A percentile compares a stretch with the other conserved stretches of the same genome.
Evolutionary conservation across 2,329 filamentous ascomycete genomes (phyloP).

Genomic region (Fusarium robinianum): DNA sequence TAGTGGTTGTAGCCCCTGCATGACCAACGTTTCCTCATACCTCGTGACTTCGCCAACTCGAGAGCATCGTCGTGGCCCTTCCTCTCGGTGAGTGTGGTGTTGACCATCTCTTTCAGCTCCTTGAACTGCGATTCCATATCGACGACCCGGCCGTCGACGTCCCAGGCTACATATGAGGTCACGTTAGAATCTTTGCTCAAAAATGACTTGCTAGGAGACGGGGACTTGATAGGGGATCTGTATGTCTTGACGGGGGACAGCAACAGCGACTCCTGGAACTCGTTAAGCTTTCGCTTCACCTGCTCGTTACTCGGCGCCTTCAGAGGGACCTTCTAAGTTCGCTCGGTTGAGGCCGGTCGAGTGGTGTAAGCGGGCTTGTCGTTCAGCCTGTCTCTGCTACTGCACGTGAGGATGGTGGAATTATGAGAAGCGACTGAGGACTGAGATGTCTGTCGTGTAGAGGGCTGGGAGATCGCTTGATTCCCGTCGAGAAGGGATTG

Average conservation of each 20-base stretch:
- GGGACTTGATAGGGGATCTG: conserved; percentile 46
- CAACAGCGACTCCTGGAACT: conserved; percentile 41
- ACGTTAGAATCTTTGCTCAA: conserved; percentile 77
- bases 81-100: conserved; percentile 68
- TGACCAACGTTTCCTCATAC: conserved; percentile 55
- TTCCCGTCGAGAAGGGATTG: conserved; percentile 35
- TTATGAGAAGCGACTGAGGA: conserved; percentile 28
- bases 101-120: conserved; percentile 73
- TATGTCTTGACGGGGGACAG: conserved; percentile 41
- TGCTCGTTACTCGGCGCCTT: conserved; percentile 42
- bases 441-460: conserved; percentile 31
- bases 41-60: conserved; percentile 72
- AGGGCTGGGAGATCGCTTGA: conserved; percentile 53
- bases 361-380: conserved; percentile 16
- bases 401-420: conserved; percentile 38
- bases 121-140: conserved; percentile 77
- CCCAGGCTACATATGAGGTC: conserved; percentile 69
- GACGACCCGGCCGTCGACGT: conserved; percentile 76
- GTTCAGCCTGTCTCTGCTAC: conserved; percentile 30
- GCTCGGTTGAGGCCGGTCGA: conserved; percentile 27
- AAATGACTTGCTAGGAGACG: conserved; percentile 57
- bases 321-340: conserved; percentile 41
- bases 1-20: neutral
- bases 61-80: conserved; percentile 75
- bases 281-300: conserved; percentile 40